Percentiles rank a stretch among this genome's conserved stretches.
Conservation (phyloP, 2,329 filamentous ascomycete genomes). For the Lachnellula cervina region DNA sequence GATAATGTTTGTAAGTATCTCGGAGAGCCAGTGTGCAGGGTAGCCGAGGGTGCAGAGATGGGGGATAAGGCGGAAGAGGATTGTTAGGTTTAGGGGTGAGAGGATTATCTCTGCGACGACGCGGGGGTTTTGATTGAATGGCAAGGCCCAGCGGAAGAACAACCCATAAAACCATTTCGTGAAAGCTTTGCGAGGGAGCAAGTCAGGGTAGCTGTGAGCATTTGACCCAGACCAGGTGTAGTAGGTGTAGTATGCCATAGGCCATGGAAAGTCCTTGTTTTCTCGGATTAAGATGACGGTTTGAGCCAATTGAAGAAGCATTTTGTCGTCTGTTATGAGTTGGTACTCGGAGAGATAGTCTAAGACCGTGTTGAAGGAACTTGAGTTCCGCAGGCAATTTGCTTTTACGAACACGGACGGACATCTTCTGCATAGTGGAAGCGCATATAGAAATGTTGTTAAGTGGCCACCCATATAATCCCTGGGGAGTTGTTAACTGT, state of each 20-base stretch:
- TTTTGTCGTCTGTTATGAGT: slow-evolving; percentile 3
- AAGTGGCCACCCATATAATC: slow-evolving; percentile 13
- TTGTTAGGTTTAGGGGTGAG: slow-evolving; percentile 6
- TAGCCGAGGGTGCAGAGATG: slow-evolving; percentile 13
- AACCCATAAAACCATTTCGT: slow-evolving; percentile 13
- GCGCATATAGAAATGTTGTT: slow-evolving; percentile 9
- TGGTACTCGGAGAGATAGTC: slow-evolving; percentile 14
- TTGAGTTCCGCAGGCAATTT: slow-evolving; percentile 10
- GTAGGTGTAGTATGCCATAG: slow-evolving; percentile 3
- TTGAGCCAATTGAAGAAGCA: slow-evolving; percentile 6
- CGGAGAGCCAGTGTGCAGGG: slow-evolving; percentile 17
- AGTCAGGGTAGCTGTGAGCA: neutral
- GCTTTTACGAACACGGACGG: neutral
- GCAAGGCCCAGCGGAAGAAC: slow-evolving; percentile 11
- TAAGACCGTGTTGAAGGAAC: neutral
- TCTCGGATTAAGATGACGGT: neutral
- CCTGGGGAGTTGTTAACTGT: neutral
- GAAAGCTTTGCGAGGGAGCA: slow-evolving; percentile 6
- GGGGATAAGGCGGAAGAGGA: slow-evolving; percentile 9
- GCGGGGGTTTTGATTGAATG: slow-evolving; percentile 1
- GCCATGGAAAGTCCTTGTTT: neutral
- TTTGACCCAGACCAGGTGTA: neutral
- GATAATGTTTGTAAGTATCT: slow-evolving; percentile 12
- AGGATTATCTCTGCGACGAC: neutral
- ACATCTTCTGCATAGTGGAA: slow-evolving; percentile 5